Conservation (phyloP, 768 basidiomycete species). For the Termitomyces sp. region DNA sequence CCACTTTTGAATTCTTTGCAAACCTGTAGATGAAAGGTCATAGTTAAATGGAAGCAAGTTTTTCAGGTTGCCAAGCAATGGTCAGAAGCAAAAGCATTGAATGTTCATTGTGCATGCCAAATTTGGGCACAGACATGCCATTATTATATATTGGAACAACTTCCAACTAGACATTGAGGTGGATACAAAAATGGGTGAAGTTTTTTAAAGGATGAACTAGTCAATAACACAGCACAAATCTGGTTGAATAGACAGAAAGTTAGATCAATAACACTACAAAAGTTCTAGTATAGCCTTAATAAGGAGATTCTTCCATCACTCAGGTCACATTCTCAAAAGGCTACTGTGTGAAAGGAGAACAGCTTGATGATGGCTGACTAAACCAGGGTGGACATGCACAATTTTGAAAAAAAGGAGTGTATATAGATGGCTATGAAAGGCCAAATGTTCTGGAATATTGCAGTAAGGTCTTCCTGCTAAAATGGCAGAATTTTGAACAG, state of each 20-base stretch:
- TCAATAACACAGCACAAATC: background rate
- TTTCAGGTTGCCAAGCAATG: slow-evolving; percentile 31
- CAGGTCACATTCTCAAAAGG: slow-evolving; percentile 16
- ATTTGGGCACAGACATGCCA: too few relatives aligned
- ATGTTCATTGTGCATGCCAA: background rate
- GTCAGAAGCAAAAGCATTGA: slow-evolving; percentile 1
- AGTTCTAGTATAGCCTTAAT: slow-evolving; percentile 21
- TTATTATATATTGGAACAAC: background rate
- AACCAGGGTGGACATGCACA: too few relatives aligned
- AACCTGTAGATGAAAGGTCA: slow-evolving; percentile 27
- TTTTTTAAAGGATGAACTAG: background rate
- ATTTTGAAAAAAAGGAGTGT: too few relatives aligned
- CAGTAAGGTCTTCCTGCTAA: too few relatives aligned
- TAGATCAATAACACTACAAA: slow-evolving; percentile 23
- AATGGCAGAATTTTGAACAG: too few relatives aligned
- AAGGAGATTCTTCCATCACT: slow-evolving; percentile 24
- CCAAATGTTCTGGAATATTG: too few relatives aligned
- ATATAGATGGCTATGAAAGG: too few relatives aligned
- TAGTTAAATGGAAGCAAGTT: slow-evolving; percentile 21
- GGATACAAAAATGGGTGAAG: background rate
- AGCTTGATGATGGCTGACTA: too few relatives aligned
- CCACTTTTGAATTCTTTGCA: slow-evolving; percentile 6
- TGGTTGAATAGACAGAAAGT: slow-evolving; percentile 18
- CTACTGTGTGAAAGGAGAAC: slow-evolving; percentile 24
- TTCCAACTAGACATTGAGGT: background rate